Conservation (phyloP, 2,329 filamentous ascomycete genomes). For the Sporothrix sp. region DNA sequence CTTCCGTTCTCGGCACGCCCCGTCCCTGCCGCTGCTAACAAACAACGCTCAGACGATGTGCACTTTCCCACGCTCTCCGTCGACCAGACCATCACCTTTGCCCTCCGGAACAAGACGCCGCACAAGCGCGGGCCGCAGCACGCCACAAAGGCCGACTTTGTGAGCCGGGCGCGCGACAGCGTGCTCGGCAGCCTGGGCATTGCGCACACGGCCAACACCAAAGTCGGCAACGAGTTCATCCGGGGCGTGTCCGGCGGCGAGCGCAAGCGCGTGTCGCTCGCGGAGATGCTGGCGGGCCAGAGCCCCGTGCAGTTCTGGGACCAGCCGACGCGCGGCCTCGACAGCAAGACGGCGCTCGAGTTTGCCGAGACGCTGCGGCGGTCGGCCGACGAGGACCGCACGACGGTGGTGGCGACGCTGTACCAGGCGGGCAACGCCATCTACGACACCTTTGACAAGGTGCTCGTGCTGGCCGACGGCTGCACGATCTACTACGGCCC, state of each 20-base stretch:
- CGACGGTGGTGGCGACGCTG: constrained; percentile 58
- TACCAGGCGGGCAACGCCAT: constrained; percentile 62
- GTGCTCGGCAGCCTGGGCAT: constrained; percentile 68
- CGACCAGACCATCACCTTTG: constrained; percentile 57
- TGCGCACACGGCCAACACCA: constrained; percentile 61
- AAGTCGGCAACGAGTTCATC: constrained; percentile 65
- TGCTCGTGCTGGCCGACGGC: constrained; percentile 16
- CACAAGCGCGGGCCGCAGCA: constrained; percentile 46
- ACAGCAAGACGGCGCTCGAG: constrained; percentile 55
- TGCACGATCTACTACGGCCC: constrained; percentile 45
- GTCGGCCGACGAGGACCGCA: constrained; percentile 48
- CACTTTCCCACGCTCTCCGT: constrained; percentile 64
- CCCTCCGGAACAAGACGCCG: constrained; percentile 37
- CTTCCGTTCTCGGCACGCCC: too few relatives aligned
- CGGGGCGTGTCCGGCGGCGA: constrained; percentile 67
- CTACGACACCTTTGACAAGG: constrained; percentile 26
- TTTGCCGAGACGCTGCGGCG: constrained; percentile 55
- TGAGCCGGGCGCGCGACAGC: constrained; percentile 57
- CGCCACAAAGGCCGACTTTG: constrained; percentile 32
- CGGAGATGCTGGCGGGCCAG: constrained; percentile 48
- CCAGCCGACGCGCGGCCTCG: constrained; percentile 62
- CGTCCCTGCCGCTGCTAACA: too few relatives aligned
- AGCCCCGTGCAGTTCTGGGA: constrained; percentile 55
- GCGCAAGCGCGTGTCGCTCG: constrained; percentile 55
- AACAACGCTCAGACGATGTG: constrained; percentile 29